Base-by-base conservation (phyloP, 345 rosid species). In the Hibiscus mutabilis region DNA sequence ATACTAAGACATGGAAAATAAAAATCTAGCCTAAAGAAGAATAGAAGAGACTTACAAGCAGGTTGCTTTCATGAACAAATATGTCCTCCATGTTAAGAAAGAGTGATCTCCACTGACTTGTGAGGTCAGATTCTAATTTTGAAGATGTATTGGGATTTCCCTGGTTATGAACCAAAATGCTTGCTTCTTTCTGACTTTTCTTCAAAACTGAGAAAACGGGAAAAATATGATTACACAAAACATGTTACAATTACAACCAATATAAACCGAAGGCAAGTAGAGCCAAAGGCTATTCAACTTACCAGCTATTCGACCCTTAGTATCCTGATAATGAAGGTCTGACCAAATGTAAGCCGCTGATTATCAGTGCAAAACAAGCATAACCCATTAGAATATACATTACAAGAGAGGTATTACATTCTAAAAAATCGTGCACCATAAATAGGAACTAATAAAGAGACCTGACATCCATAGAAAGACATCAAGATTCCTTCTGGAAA, bases 291-390 rank as follows among this genome's bases (percentile, higher is more conserved):
- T 13, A 19, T n/a, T 37, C 62, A 53, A 66, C 80, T 71, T 81
- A 91, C 97, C 95, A 21, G 86, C 63, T 74, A 90, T 71, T 70
- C 95, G 88, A 68, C 93, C 97, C 79, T 87, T 91, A 74, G 84
- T 81, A 73, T 94, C 97, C 84, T 91, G 97, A 75, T 88, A 91
- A 77, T 92, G 87, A 69, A 95, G 91, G 83, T 92, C 97, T 8
- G 97, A 83, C 97, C 91, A 95, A 33, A 95, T 95, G 77, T 83
- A 86, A 71, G 97, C 90, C 80, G 97, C 99, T 95, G 86, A 76
- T 74, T 16, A 74, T 53, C 51, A 77, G 18, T 60, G 51, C 53
- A 70, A 52, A 46, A 76, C 51, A 82, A 68, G 11, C 69, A 16
- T 2, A 60, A 19, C 51, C 29, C 64, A 57, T 73, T 56, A 76